These are phyloP conservation scores for Phytophthora sansomeana DNA, from an alignment of 352 stramenopile species.

Conservation along the genomic window DNA sequence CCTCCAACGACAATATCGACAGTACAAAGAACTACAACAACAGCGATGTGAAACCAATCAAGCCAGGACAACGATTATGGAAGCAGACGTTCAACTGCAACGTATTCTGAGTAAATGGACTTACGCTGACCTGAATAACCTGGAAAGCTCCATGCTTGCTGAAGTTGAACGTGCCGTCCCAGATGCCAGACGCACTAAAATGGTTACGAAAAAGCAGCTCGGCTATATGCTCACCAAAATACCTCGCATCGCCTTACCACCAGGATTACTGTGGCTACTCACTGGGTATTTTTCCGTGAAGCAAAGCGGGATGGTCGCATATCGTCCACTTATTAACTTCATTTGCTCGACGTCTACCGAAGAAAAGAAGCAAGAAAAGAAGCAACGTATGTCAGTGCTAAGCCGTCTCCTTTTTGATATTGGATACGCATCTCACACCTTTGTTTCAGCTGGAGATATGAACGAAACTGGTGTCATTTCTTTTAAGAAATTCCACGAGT, in stretches of 20 bases:
- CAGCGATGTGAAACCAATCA: constrained; percentile 5
- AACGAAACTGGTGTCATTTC: constrained; percentile 50
- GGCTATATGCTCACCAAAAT: constrained; percentile 60
- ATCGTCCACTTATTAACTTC: constrained; percentile 55
- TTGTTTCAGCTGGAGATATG: constrained; percentile 56
- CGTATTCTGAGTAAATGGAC: constrained; percentile 52
- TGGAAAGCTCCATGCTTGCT: constrained; percentile 43
- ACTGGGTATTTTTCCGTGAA: constrained; percentile 54
- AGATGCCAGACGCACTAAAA: constrained; percentile 31
- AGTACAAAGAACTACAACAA: constrained; percentile 46
- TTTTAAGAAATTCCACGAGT: constrained; percentile 55
- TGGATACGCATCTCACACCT: constrained; percentile 43
- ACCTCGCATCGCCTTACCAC: constrained; percentile 50
- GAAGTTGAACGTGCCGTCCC: constrained; percentile 53
- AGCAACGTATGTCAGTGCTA: constrained; percentile 36
- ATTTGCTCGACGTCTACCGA: constrained; percentile 51
- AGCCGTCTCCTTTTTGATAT: constrained; percentile 40
- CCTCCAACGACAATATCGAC: constrained; percentile 50
- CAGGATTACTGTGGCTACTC: constrained; percentile 46
- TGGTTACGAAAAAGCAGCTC: constrained; percentile 60
- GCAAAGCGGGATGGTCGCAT: constrained; percentile 41
- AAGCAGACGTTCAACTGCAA: constrained; percentile 47
- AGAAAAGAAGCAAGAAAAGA: constrained; percentile 40
- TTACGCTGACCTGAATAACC: constrained; percentile 42
- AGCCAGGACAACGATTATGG: constrained; percentile 35